phyloP scores from a whole-genome alignment of 805 yeast species.

The Dipodascopsis uninucleata region DNA sequence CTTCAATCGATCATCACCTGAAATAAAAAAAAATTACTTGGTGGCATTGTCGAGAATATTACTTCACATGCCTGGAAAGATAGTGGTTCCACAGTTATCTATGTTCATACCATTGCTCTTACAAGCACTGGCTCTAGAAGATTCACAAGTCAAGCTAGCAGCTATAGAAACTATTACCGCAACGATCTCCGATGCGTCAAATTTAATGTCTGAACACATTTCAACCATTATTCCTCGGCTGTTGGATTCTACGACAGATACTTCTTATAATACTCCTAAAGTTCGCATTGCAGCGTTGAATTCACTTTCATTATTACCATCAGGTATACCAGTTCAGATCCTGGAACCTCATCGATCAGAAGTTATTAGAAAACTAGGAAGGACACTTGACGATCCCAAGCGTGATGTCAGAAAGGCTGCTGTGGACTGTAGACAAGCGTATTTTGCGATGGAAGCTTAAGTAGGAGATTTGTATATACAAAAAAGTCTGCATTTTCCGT shows the following conservation, averaged over 20 bases:
- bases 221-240: slow-evolving; percentile 56
- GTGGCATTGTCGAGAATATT: slow-evolving; percentile 65
- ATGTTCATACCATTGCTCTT: slow-evolving; percentile 68
- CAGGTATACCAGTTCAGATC: slow-evolving; percentile 38
- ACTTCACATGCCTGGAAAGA: slow-evolving; percentile 57
- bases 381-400: slow-evolving; percentile 65
- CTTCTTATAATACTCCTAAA: slow-evolving; percentile 39
- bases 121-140: slow-evolving; percentile 53
- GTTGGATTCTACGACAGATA: slow-evolving; percentile 35
- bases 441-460: slow-evolving; percentile 43
- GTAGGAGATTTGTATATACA: neutral
- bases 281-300: slow-evolving; percentile 57
- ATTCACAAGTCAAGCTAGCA: slow-evolving; percentile 52
- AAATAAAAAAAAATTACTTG: slow-evolving; percentile 50
- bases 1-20: slow-evolving; percentile 36
- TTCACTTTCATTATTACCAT: slow-evolving; percentile 51
- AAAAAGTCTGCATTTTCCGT: too few species aligned
- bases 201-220: slow-evolving; percentile 47
- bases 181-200: slow-evolving; percentile 52
- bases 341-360: slow-evolving; percentile 51
- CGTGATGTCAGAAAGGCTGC: slow-evolving; percentile 73
- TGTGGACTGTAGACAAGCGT: slow-evolving; percentile 74
- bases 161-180: slow-evolving; percentile 58
- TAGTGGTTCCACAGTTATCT: slow-evolving; percentile 61
- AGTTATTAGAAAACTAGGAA: slow-evolving; percentile 48